A percentile compares a stretch with the other conserved stretches of the same genome.
Evolutionary conservation across 139 green algal genomes (phyloP).

Genomic region (Volvox africanus): DNA sequence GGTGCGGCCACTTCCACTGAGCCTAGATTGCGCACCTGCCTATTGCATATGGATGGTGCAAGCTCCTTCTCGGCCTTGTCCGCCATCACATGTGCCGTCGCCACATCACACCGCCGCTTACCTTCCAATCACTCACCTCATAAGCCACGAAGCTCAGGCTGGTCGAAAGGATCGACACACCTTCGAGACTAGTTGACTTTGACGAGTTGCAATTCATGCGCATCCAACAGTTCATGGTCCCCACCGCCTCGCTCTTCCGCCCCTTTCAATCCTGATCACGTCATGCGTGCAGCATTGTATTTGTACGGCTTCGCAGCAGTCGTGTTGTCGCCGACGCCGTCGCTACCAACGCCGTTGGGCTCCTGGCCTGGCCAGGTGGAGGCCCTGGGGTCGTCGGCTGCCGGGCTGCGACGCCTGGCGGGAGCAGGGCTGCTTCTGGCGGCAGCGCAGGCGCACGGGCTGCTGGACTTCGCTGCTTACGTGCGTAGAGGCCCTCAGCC

Average conservation of each 20-base stretch:
- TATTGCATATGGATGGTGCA: no score
- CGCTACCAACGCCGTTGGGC: background rate
- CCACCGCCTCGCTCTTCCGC: background rate
- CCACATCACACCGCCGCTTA: no score
- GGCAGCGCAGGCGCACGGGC: slow-evolving; percentile 21
- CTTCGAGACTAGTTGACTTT: no score
- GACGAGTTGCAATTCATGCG: no score
- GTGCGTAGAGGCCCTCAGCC: background rate
- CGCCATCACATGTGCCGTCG: no score
- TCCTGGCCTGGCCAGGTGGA: background rate
- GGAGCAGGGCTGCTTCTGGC: slow-evolving; percentile 23
- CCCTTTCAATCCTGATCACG: background rate
- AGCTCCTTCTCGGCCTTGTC: no score
- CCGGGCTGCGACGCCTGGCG: slow-evolving; percentile 22
- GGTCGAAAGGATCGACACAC: no score
- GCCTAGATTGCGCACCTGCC: no score
- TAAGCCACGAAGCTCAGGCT: no score
- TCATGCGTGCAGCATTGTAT: background rate
- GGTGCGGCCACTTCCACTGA: no score
- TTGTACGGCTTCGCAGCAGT: background rate
- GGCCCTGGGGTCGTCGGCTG: background rate
- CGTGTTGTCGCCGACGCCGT: background rate
- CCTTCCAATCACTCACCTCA: no score
- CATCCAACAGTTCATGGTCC: background rate
- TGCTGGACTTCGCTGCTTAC: slow-evolving; percentile 11